Evolutionary conservation across 495 filamentous ascomycete species (phyloP), one percentile per base, ranked within the genome.

Genomic region (Venustampulla echinocandica): DNA sequence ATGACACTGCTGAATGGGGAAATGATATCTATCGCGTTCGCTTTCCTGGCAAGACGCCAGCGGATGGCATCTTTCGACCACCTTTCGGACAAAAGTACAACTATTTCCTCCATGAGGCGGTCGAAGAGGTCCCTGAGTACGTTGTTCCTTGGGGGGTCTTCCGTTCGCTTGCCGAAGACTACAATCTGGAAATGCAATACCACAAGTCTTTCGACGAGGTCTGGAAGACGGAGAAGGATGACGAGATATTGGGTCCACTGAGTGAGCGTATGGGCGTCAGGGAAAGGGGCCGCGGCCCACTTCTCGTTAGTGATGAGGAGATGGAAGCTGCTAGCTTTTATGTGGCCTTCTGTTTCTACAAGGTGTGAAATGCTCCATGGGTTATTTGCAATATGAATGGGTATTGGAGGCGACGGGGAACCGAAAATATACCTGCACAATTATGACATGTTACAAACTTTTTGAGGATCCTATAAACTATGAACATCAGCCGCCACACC

Each of bases 101-200:
- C 59, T 98, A 93, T 70, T 90, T 87, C 58, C 79, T 98, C 56
- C 77, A 90, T 56, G 92, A 98, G 61, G 93, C 92, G 1, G 92
- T 98, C 15, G 89, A 95, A 62, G 87, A 90, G 54, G 84, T 95
- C 9, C 92, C 92, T 19, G 92, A 98, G 66, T 98, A 95, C 63
- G 90, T 98, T 9, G 93, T 98, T 6, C 92, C 92, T 0, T 98
- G 93, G 93, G 88, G 93, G 59, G 89, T 87, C 1, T 96, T 98
- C 65, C 86, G 92, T 65, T 89, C 75, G 33, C 70, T 98, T 53
- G 92, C 93, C 19, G 88, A 95, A 60, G 92, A 97, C 55, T 96
- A 90, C 67, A 95, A 93, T 58, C 79, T 98, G 2, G 92, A 98
- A 60, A 69, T 95, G 40, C 82, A 93, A 61, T 98, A 94, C 50